Evolutionary conservation across 371 early-diverging fungal genomes (phyloP).

Genomic region (Thermomucor indicae-seudaticae): DNA sequence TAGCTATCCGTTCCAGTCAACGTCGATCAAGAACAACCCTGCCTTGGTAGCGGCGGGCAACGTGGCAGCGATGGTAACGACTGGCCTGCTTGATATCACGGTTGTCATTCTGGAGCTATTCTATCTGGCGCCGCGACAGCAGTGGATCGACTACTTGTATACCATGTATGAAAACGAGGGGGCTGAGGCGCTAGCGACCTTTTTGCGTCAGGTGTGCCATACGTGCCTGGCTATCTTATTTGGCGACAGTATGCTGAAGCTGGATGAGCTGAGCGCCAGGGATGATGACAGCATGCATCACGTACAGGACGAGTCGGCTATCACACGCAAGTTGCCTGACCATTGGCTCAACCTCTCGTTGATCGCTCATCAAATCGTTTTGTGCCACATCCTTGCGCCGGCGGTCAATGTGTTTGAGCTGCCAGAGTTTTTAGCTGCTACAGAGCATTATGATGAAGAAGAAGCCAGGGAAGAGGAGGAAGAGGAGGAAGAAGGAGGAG

Average conservation of each 20-base stretch:
- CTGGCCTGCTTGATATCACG: slow-evolving; percentile 46
- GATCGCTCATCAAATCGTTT: slow-evolving; percentile 49
- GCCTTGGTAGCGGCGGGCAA: slow-evolving; percentile 12
- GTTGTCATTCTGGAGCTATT: slow-evolving; percentile 46
- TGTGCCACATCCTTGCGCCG: slow-evolving; percentile 50
- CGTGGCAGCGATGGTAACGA: slow-evolving; percentile 33
- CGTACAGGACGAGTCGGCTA: slow-evolving; percentile 20
- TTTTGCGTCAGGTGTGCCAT: slow-evolving; percentile 51
- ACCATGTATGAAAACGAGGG: slow-evolving; percentile 38
- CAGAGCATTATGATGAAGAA: too few species aligned
- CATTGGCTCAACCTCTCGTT: slow-evolving; percentile 58
- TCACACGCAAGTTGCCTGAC: slow-evolving; percentile 33
- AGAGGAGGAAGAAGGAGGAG: too few species aligned
- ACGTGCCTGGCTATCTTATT: slow-evolving; percentile 47
- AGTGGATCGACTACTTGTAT: slow-evolving; percentile 35
- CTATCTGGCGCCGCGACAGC: slow-evolving; percentile 38
- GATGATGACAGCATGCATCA: slow-evolving; percentile 15
- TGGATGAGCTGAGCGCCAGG: slow-evolving; percentile 21
- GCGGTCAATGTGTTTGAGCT: slow-evolving; percentile 44
- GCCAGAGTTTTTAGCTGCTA: slow-evolving; percentile 42
- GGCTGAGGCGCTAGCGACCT: slow-evolving; percentile 41
- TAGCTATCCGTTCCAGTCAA: slow-evolving; percentile 34
- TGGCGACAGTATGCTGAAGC: slow-evolving; percentile 29
- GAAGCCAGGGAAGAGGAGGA: slow-evolving; percentile 1
- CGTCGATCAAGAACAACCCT: slow-evolving; percentile 7